Percentiles rank a stretch among this genome's conserved stretches.
phyloP scores from a whole-genome alignment of 805 yeast species.

The Kuraishia ogatae region DNA sequence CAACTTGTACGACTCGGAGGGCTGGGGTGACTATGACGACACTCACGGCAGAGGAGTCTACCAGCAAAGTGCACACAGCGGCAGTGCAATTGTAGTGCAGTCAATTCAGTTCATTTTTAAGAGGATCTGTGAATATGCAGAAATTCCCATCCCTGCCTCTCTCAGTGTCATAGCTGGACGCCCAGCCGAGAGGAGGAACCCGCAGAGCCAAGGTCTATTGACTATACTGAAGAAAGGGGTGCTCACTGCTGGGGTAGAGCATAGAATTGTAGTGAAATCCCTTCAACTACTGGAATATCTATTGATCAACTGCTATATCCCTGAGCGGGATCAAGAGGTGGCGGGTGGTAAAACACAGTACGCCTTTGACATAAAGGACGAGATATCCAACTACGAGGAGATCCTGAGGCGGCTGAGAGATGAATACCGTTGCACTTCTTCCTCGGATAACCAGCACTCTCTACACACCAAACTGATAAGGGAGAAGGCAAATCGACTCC shows the following conservation, averaged over 20 bases:
- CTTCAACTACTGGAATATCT: conserved; percentile 17
- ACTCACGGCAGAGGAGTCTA: neutral
- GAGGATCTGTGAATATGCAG: conserved; percentile 3
- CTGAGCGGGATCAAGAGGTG: neutral
- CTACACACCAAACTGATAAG: conserved; percentile 16
- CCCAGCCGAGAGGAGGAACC: neutral
- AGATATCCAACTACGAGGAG: conserved; percentile 9
- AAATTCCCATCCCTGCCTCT: neutral
- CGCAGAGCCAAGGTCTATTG: conserved; percentile 7
- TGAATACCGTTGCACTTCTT: conserved; percentile 8
- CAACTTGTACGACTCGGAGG: neutral
- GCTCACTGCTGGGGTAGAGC: conserved; percentile 20
- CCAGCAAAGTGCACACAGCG: neutral
- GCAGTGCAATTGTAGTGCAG: neutral
- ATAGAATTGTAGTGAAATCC: conserved; percentile 17
- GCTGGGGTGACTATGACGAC: neutral
- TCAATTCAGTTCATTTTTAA: conserved; percentile 1
- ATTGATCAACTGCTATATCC: conserved; percentile 15
- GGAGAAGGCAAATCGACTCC: conserved; percentile 8
- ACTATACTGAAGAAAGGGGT: conserved; percentile 13
- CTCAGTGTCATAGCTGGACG: neutral
- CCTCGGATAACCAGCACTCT: conserved; percentile 15
- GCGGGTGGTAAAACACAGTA: neutral
- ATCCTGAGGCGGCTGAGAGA: conserved; percentile 8
- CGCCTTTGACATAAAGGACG: conserved; percentile 14